These are phyloP conservation scores for Inonotus obliquus DNA, from an alignment of 1,284 basidiomycete genomes.

Conservation along the genomic window DNA sequence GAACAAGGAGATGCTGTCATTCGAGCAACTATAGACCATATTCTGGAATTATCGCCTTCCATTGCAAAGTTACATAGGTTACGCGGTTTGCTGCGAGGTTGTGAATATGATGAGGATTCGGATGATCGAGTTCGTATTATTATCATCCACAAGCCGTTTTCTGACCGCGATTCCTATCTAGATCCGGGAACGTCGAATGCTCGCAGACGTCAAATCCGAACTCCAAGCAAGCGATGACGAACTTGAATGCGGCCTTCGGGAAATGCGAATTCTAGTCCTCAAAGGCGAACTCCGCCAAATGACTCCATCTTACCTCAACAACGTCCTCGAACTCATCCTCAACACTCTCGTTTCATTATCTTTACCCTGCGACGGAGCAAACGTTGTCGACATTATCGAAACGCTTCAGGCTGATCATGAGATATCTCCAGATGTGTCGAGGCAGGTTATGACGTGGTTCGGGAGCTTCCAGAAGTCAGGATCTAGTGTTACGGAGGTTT, in stretches of 20 bases:
- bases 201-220: constrained; percentile 53
- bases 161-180: background rate
- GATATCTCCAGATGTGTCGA: constrained; percentile 52
- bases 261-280: constrained; percentile 67
- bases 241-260: constrained; percentile 55
- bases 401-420: constrained; percentile 73
- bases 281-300: constrained; percentile 69
- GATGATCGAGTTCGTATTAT: constrained; percentile 43
- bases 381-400: constrained; percentile 49
- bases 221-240: constrained; percentile 81
- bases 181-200: constrained; percentile 30
- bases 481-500: constrained; percentile 33
- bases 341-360: constrained; percentile 60
- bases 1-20: constrained; percentile 47
- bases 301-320: constrained; percentile 56
- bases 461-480: constrained; percentile 40
- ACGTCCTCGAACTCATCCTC: constrained; percentile 69
- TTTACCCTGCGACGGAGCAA: constrained; percentile 42
- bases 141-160: constrained; percentile 24
- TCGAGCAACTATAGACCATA: constrained; percentile 67
- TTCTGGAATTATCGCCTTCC: constrained; percentile 70
- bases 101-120: constrained; percentile 58
- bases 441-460: constrained; percentile 77
- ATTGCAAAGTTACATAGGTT: constrained; percentile 73
- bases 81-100: constrained; percentile 53